A percentile compares a stretch with the other conserved stretches of the same genome.
Conservation (phyloP, 2,329 filamentous ascomycete species). For the Macrophomina pseudophaseolina region DNA sequence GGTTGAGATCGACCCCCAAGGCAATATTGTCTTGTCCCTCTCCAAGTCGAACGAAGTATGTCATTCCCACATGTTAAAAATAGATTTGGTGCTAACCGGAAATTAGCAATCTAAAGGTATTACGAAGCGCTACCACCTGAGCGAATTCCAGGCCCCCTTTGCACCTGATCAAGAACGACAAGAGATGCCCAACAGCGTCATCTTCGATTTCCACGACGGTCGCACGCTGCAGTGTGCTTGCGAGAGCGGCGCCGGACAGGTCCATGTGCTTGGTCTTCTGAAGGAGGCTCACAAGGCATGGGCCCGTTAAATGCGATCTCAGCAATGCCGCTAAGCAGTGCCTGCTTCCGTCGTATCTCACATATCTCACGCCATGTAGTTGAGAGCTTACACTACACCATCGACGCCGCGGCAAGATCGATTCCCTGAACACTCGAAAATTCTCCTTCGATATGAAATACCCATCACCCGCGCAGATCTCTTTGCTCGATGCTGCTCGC, state of each 20-base stretch:
- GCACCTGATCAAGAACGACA: conserved; percentile 89
- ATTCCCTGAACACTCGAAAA: conserved; percentile 3
- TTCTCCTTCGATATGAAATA: conserved; percentile 20
- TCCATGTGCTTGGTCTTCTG: conserved; percentile 36
- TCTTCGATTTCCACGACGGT: conserved; percentile 67
- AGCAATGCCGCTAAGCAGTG: neutral
- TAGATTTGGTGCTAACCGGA: conserved; percentile 25
- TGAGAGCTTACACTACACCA: neutral
- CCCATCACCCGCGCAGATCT: conserved; percentile 18
- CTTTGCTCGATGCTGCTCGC: neutral
- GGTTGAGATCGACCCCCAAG: conserved; percentile 81
- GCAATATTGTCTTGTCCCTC: conserved; percentile 79
- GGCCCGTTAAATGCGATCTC: neutral
- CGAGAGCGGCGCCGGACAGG: conserved; percentile 41
- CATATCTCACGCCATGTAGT: neutral
- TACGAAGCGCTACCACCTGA: conserved; percentile 83
- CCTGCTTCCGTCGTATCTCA: neutral
- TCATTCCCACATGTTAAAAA: neutral
- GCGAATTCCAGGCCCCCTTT: conserved; percentile 79
- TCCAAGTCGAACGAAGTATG: conserved; percentile 63
- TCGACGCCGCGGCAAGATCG: neutral
- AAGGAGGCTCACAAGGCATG: conserved; percentile 18
- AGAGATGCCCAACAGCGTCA: conserved; percentile 86
- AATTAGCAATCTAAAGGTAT: conserved; percentile 54
- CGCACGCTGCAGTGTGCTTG: conserved; percentile 66